Evolutionary conservation across 2,329 filamentous ascomycete genomes (phyloP), one percentile per base, ranked within the genome.

Genomic region (Xenosphaeropsis pyriputrescens): DNA sequence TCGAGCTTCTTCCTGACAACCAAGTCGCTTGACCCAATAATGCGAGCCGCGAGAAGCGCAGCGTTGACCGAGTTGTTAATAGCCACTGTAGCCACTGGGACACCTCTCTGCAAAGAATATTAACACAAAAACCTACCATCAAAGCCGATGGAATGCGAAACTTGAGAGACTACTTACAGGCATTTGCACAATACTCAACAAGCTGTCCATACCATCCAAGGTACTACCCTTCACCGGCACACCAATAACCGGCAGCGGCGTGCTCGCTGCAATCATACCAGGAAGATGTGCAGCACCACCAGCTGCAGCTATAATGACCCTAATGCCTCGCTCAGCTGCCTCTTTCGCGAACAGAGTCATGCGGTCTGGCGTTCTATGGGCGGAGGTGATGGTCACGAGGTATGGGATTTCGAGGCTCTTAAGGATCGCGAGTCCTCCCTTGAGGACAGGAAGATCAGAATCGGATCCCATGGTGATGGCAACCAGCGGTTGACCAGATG

Each of bases 381-480:
- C 85, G 2, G 82, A 88, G 0, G 83, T 88, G 52, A 91, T 88
- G 50, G 74, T 75, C 13, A 75, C 67, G 6, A 79, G 72, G 59
- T 75, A 83, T 0, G 81, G 77, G 9, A 91, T 79, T n/a, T 63
- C 54, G 43, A 89, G 80, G n/a, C 72, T 65, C 39, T 70, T 63
- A 3, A 88, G 67, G 26, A 85, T 67, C 41, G 80, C 68, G 15
- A 85, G 62, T 1, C 72, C 80, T 0, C 71, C 70, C 43, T 67
- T 68, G 30, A 88, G 70, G 13, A 82, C 72, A 2, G 69, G 70
- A 17, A 86, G 68, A 51, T 88, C 82, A 8, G 78, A 84, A 60
- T 85, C 79, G 1, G 83, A 89, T 29, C 84, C 85, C 83, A 89
- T 89, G 18, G 84, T 85, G 2, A 91, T 72, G 11, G 81, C 73